Base-by-base conservation (phyloP, 2,329 filamentous ascomycete species). In the Didymella arachidicola region DNA sequence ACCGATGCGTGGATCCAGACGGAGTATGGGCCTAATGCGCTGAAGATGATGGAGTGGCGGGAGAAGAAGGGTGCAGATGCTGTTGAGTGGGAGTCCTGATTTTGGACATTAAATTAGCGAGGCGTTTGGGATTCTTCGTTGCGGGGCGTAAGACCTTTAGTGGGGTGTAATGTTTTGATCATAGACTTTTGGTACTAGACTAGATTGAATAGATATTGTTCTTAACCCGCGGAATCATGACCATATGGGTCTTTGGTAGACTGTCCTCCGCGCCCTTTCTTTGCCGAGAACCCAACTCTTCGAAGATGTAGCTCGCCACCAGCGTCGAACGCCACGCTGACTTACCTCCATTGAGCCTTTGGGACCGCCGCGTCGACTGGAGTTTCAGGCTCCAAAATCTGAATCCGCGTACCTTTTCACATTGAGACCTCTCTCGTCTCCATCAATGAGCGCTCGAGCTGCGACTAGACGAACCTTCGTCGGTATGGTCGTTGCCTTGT, bases 1-100 rank as follows among this genome's bases (percentile, higher is more conserved):
- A 60, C 57, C 22, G 57, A 55, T 52, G 57, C 52, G 11, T 55
- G 57, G 57, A 60, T 59, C 10, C 45, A 59, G 51, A 51, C 38
- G 1, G 56, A 59, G 41, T 59, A 59, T 42, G 45, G 39, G 3
- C 22, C 41, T 7, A 50, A 54, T 34, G 56, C 45, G 4, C 7
- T 12, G 5, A 49, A 22, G 19, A 59, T 59, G 56, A 18, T 42
- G 39, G 56, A 59, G 19, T 59, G 56, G 56, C 39, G 46, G 45
- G 56, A 59, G 26, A 51, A 32, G 41, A 59, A 7, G 6, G 50
- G 50, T 1, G 1, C 4, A 3, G 14, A 32, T 30, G 48, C 29
- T 6, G 14, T 7, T 22, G 44, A 39, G 4, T 48, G 43, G 55
- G 49, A 53, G 29, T 12, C 1, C 18, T 57, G 39, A 44, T 25